Evolutionary conservation across 192 early-diverging fungal species (phyloP).

Genomic region (Podila epicladia): DNA sequence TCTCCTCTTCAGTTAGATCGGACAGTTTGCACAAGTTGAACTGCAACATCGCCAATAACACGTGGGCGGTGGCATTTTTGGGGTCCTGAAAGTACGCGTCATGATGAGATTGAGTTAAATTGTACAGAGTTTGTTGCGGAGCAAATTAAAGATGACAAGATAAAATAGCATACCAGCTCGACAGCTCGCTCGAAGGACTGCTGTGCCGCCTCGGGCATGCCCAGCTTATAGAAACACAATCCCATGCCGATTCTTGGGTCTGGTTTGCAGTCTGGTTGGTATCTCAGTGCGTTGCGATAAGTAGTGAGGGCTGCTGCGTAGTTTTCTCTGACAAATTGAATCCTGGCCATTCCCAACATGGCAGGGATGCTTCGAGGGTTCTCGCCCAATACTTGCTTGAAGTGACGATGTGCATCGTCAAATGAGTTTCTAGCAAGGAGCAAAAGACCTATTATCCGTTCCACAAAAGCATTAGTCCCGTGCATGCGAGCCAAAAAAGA

Average conservation of each 20-base stretch:
- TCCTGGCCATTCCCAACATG: constrained; percentile 70
- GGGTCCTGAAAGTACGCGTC: constrained; percentile 53
- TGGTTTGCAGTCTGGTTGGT: constrained; percentile 65
- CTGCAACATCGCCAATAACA: constrained; percentile 81
- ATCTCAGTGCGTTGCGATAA: constrained; percentile 80
- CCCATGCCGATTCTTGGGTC: constrained; percentile 88
- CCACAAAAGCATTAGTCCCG: too few species aligned
- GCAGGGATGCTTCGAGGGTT: constrained; percentile 66
- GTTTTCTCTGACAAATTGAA: constrained; percentile 66
- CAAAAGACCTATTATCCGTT: constrained; percentile 57
- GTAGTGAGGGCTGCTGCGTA: constrained; percentile 73
- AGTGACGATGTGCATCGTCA: constrained; percentile 63
- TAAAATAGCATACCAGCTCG: constrained; percentile 59
- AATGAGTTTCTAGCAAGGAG: constrained; percentile 61
- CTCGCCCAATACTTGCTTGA: constrained; percentile 60
- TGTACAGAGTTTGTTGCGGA: not conserved
- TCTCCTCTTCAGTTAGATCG: constrained; percentile 51
- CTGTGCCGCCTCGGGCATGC: constrained; percentile 73
- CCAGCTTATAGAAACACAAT: constrained; percentile 83
- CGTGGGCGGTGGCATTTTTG: constrained; percentile 72
- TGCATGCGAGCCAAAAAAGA: too few species aligned
- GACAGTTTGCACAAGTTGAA: constrained; percentile 76
- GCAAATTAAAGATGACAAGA: not conserved
- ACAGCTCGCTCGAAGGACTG: constrained; percentile 75
- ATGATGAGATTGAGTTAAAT: not conserved